These are phyloP conservation scores for Babesia sp. DNA, from an alignment of 169 alveolate genomes.

Conservation along the genomic window DNA sequence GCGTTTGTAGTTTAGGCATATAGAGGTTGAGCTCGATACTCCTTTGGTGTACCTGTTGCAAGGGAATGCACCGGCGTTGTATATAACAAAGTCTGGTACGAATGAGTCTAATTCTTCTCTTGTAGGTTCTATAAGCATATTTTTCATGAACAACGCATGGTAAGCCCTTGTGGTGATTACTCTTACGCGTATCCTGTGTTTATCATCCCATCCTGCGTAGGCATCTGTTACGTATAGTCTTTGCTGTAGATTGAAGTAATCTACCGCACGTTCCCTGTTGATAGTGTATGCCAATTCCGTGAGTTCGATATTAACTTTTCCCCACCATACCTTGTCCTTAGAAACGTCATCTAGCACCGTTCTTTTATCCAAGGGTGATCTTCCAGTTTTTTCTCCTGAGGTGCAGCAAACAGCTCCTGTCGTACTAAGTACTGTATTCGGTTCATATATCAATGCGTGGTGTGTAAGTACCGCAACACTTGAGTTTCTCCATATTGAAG, in stretches of 20 bases:
- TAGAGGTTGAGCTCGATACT: conserved; percentile 89
- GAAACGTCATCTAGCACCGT: conserved; percentile 84
- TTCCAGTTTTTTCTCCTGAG: conserved; percentile 87
- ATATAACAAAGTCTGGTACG: conserved; percentile 87
- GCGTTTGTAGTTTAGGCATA: conserved; percentile 85
- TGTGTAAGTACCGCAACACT: conserved; percentile 74
- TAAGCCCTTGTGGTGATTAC: conserved; percentile 91
- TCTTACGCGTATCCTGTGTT: conserved; percentile 86
- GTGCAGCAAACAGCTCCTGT: conserved; percentile 85
- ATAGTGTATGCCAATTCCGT: conserved; percentile 82
- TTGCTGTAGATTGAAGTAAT: conserved; percentile 85
- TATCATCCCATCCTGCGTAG: conserved; percentile 96
- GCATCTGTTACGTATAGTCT: conserved; percentile 92
- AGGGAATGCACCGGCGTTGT: conserved; percentile 93
- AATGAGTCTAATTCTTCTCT: conserved; percentile 83
- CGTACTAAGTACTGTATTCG: conserved; percentile 76
- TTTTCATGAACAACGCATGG: conserved; percentile 96
- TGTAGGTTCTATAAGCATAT: conserved; percentile 91
- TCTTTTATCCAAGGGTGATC: conserved; percentile 92
- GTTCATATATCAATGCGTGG: conserved; percentile 80
- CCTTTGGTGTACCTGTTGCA: conserved; percentile 87
- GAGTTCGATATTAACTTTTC: conserved; percentile 91
- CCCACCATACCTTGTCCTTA: conserved; percentile 92
- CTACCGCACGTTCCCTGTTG: conserved; percentile 90
- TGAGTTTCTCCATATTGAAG: conserved; percentile 65